A percentile compares a stretch with the other conserved stretches of the same genome.
phyloP scores from a whole-genome alignment of 1,284 basidiomycete genomes.

The Ganoderma meredithae region DNA sequence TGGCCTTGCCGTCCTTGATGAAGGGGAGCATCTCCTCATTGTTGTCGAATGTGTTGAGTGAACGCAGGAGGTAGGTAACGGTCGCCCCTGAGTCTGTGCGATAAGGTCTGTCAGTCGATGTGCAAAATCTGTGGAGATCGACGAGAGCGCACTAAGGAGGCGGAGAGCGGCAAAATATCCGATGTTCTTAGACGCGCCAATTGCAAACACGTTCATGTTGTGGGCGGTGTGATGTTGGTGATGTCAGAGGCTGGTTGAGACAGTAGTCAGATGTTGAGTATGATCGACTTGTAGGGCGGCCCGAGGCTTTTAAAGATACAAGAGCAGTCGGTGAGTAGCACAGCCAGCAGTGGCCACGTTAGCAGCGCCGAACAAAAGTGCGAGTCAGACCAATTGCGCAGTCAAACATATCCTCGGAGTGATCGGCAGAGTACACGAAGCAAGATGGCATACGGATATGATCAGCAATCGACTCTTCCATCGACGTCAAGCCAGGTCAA shows the following conservation, averaged over 20 bases:
- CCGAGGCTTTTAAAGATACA: background rate
- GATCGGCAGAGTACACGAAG: background rate
- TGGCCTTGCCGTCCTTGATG: constrained; percentile 49
- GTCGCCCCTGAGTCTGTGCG: constrained; percentile 51
- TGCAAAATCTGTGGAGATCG: background rate
- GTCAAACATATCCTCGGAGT: background rate
- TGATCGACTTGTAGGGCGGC: background rate
- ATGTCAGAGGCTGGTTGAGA: background rate
- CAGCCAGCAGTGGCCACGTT: background rate
- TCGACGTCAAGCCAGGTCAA: background rate
- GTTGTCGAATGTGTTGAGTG: constrained; percentile 50
- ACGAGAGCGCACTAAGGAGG: constrained; percentile 52
- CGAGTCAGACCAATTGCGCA: background rate
- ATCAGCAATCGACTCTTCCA: background rate
- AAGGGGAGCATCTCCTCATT: constrained; percentile 52
- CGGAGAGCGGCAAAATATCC: constrained; percentile 62
- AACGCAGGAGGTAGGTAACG: constrained; percentile 62
- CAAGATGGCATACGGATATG: background rate
- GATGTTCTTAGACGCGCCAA: constrained; percentile 71
- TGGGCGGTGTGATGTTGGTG: background rate
- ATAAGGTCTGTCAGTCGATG: background rate
- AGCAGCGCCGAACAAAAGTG: background rate
- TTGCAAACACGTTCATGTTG: constrained; percentile 49
- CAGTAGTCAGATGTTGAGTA: background rate
- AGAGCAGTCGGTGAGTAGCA: background rate